Conservation (phyloP, 768 basidiomycete species). For the Infundibulicybe gibba region DNA sequence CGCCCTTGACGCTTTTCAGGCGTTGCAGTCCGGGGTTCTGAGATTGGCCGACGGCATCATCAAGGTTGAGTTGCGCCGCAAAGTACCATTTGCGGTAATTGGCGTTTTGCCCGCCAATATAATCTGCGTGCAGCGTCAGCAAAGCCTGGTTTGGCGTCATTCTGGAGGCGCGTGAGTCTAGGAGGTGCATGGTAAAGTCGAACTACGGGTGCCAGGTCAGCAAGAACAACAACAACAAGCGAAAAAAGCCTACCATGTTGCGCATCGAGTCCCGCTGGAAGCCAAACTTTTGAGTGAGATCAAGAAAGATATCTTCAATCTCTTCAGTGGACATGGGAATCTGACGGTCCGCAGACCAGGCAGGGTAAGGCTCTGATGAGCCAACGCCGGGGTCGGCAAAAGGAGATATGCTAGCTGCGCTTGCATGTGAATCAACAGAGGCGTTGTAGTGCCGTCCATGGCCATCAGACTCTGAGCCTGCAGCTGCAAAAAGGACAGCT, state of each 20-base stretch:
- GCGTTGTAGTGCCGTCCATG: constrained; percentile 46
- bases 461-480: constrained; percentile 27
- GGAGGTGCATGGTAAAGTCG: constrained; percentile 96
- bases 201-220: constrained; percentile 47
- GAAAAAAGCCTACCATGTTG: constrained; percentile 65
- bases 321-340: constrained; percentile 98
- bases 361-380: constrained; percentile 77
- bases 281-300: constrained; percentile 97
- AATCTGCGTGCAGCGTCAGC: constrained; percentile 95
- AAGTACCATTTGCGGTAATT: constrained; percentile 99
- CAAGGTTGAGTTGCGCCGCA: constrained; percentile 97
- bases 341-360: constrained; percentile 90
- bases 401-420: constrained; percentile 54
- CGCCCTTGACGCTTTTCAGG: constrained; percentile 75
- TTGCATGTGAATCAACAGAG: constrained; percentile 60
- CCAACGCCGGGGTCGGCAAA: constrained; percentile 54
- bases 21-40: constrained; percentile 93
- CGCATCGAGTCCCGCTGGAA: constrained; percentile 96
- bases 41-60: constrained; percentile 94
- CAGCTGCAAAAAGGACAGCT: constrained; percentile 13
- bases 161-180: constrained; percentile 96
- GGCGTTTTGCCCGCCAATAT: constrained; percentile 97
- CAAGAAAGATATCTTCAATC: constrained; percentile 98
- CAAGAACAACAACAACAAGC: constrained; percentile 5
- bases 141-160: constrained; percentile 97